A percentile compares a stretch with the other conserved stretches of the same genome.
Evolutionary conservation across 2,329 filamentous ascomycete species (phyloP).

Genomic region (Fusarium coffeatum): DNA sequence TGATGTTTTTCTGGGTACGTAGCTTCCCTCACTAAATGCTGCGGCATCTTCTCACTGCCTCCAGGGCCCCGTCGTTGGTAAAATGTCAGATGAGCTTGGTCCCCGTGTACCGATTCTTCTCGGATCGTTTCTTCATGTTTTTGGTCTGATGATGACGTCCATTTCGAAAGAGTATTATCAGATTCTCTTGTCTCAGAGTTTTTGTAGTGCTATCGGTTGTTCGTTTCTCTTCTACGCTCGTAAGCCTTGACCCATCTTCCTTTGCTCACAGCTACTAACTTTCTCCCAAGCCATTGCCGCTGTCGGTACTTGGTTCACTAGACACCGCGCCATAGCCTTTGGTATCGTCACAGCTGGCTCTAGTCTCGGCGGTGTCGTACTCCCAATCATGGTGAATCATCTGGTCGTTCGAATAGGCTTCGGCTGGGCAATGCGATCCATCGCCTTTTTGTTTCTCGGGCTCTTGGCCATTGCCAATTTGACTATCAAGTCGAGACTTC

Average conservation of each 20-base stretch:
- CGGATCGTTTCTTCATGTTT: constrained; percentile 68
- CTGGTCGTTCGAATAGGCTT: constrained; percentile 53
- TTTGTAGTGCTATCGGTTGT: constrained; percentile 53
- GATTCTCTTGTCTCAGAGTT: constrained; percentile 55
- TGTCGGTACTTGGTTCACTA: constrained; percentile 48
- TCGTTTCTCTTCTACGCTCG: constrained; percentile 31
- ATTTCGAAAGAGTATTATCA: constrained; percentile 58
- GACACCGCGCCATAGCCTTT: constrained; percentile 51
- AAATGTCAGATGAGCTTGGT: constrained; percentile 71
- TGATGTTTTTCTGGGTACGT: constrained; percentile 20
- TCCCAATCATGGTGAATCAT: constrained; percentile 55
- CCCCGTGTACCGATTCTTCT: constrained; percentile 66
- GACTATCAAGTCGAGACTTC: constrained; percentile 46
- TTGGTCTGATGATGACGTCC: constrained; percentile 72
- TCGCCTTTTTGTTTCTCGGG: constrained; percentile 53
- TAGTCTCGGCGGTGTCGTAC: constrained; percentile 54
- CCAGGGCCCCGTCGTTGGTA: constrained; percentile 69
- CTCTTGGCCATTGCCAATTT: constrained; percentile 50
- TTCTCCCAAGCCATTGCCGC: not conserved
- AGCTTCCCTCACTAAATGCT: too few relatives aligned
- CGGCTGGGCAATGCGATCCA: constrained; percentile 55
- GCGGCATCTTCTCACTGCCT: not conserved
- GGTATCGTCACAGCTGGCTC: constrained; percentile 53
- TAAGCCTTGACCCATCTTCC: not conserved
- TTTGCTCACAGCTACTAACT: not conserved